A percentile compares a stretch with the other conserved stretches of the same genome.
Conservation (phyloP, 2,329 filamentous ascomycete genomes). For the Graphilbum sp. region DNA sequence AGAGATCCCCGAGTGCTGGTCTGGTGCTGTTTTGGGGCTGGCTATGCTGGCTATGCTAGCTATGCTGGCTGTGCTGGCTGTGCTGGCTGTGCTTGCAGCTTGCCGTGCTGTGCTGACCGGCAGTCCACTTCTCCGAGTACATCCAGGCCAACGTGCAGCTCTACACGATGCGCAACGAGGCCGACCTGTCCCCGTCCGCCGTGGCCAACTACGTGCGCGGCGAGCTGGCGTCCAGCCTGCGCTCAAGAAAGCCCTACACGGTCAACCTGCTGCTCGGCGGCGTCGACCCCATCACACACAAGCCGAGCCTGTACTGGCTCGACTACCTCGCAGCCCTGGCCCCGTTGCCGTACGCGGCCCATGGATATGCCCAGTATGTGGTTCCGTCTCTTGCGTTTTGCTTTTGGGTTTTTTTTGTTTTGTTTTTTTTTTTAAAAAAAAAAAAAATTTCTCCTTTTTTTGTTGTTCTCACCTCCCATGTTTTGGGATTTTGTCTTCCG, state of each 20-base stretch:
- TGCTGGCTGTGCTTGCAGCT: constrained; percentile 3
- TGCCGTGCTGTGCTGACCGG: not conserved
- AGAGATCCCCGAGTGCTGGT: not conserved
- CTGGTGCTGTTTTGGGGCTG: not conserved
- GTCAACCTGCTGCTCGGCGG: constrained; percentile 94
- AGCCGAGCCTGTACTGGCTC: constrained; percentile 90
- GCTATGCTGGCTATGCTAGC: too few relatives aligned
- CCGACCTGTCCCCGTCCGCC: constrained; percentile 75
- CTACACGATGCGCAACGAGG: constrained; percentile 96
- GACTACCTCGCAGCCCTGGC: constrained; percentile 89
- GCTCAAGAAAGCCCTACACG: constrained; percentile 86
- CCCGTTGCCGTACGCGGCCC: constrained; percentile 83
- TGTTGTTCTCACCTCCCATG: too few relatives aligned
- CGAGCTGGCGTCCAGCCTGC: constrained; percentile 78
- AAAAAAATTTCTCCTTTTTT: not conserved
- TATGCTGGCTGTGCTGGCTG: not conserved
- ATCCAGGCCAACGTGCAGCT: constrained; percentile 97
- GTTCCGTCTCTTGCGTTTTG: not conserved
- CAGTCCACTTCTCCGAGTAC: constrained; percentile 98
- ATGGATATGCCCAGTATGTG: constrained; percentile 87
- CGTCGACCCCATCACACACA: constrained; percentile 77
- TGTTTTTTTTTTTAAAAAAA: not conserved
- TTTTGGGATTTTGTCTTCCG: not conserved
- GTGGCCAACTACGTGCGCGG: constrained; percentile 87
- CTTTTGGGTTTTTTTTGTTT: not conserved